These are phyloP conservation scores for Mycena haematopus DNA, from an alignment of 768 basidiomycete species.

Conservation along the genomic window DNA sequence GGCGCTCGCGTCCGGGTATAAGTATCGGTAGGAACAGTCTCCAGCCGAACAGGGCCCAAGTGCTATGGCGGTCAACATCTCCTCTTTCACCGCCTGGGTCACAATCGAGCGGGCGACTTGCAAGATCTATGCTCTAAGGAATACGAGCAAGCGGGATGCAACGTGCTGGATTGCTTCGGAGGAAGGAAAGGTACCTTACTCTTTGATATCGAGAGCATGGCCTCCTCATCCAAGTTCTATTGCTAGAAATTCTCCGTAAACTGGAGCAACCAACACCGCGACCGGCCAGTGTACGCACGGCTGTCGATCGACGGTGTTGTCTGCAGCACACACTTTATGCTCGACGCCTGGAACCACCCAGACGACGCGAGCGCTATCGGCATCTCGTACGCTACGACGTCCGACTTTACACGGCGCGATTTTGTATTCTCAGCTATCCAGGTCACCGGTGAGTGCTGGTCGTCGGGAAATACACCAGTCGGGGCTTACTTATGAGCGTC, in stretches of 20 bases:
- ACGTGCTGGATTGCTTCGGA: slow-evolving; percentile 35
- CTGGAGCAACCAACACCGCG: slow-evolving; percentile 31
- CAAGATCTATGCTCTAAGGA: slow-evolving; percentile 23
- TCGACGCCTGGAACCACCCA: slow-evolving; percentile 22
- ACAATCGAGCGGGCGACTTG: slow-evolving; percentile 27
- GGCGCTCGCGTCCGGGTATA: background rate
- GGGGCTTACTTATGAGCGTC: slow-evolving; percentile 3
- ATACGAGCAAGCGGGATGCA: slow-evolving; percentile 7
- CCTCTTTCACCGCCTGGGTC: slow-evolving; percentile 32
- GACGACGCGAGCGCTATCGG: slow-evolving; percentile 24
- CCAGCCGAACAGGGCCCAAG: too few species aligned
- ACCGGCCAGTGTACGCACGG: slow-evolving; percentile 29
- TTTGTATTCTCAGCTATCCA: slow-evolving; percentile 39
- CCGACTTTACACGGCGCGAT: slow-evolving; percentile 38
- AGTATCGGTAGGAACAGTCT: too few species aligned
- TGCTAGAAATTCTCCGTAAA: slow-evolving; percentile 34
- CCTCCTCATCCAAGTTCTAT: background rate
- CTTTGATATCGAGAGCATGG: background rate
- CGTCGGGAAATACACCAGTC: background rate
- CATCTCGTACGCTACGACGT: slow-evolving; percentile 38
- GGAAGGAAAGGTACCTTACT: slow-evolving; percentile 28
- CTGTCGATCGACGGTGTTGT: slow-evolving; percentile 35
- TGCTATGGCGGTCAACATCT: slow-evolving; percentile 19
- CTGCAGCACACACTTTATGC: slow-evolving; percentile 35
- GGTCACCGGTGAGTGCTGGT: slow-evolving; percentile 32